Conservation (phyloP, 768 basidiomycete genomes). For the Russula emetica region DNA sequence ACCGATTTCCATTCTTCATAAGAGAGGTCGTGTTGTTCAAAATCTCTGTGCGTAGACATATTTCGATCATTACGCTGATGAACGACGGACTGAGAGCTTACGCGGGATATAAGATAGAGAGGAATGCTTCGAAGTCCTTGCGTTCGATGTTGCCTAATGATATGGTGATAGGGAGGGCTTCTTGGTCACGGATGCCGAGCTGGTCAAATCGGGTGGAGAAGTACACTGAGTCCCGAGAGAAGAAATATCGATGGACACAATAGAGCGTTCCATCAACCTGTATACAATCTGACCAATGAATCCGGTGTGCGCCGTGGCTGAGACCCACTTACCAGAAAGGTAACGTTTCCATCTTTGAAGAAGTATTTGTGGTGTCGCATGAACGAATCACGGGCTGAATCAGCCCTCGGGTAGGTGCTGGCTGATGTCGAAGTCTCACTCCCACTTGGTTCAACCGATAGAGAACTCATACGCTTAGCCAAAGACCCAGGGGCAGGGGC, state of each 20-base stretch:
- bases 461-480: too few relatives aligned
- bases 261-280: constrained; percentile 18
- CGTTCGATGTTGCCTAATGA: constrained; percentile 11
- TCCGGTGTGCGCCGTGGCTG: background rate
- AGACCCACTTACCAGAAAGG: constrained; percentile 15
- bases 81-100: background rate
- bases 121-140: constrained; percentile 21
- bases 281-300: background rate
- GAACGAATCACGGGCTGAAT: background rate
- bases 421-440: background rate
- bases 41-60: background rate
- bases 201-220: constrained; percentile 14
- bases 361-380: constrained; percentile 18
- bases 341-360: constrained; percentile 22
- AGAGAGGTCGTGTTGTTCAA: constrained; percentile 7
- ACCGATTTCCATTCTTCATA: constrained; percentile 31
- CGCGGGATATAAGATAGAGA: constrained; percentile 19
- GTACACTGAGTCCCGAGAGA: constrained; percentile 18
- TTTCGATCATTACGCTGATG: background rate
- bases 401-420: background rate
- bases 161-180: constrained; percentile 5
- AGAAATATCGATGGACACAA: constrained; percentile 21
- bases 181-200: constrained; percentile 8
- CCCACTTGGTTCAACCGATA: background rate
- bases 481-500: background rate